Conservation (phyloP, 306 rosid genomes). For the Cucumis sativus region DNA sequence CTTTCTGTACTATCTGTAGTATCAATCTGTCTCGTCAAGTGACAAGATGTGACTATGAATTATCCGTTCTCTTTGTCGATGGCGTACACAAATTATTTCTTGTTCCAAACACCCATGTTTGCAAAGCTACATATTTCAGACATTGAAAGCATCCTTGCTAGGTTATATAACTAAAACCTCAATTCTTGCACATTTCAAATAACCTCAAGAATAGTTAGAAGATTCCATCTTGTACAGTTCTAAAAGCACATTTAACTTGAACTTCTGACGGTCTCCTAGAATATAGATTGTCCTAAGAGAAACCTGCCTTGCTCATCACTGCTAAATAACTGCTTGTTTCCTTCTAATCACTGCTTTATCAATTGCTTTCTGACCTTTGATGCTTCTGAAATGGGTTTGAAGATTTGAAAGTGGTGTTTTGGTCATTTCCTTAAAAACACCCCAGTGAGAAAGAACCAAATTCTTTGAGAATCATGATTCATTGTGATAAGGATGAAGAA, state of each 20-base stretch:
- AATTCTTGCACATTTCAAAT: background rate
- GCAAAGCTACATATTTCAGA: background rate
- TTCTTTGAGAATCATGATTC: background rate
- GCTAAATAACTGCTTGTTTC: background rate
- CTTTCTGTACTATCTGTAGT: background rate
- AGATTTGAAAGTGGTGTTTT: background rate
- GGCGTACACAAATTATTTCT: background rate
- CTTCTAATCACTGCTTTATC: background rate
- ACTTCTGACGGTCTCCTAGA: background rate
- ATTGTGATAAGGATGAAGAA: conserved; percentile 2
- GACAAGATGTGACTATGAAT: background rate
- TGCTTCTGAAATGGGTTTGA: background rate
- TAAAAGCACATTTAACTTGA: background rate
- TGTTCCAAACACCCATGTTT: background rate
- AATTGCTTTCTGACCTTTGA: background rate
- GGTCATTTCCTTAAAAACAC: background rate
- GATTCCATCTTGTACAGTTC: background rate
- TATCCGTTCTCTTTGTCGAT: no score
- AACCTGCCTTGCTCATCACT: background rate
- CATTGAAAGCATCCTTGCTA: background rate
- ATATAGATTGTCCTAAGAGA: background rate
- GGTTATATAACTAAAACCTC: background rate
- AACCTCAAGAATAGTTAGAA: background rate
- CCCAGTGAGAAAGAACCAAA: background rate
- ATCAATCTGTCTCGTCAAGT: background rate